These are phyloP conservation scores for Antrodiella citrinella DNA, from an alignment of 768 basidiomycete genomes.

Conservation along the genomic window DNA sequence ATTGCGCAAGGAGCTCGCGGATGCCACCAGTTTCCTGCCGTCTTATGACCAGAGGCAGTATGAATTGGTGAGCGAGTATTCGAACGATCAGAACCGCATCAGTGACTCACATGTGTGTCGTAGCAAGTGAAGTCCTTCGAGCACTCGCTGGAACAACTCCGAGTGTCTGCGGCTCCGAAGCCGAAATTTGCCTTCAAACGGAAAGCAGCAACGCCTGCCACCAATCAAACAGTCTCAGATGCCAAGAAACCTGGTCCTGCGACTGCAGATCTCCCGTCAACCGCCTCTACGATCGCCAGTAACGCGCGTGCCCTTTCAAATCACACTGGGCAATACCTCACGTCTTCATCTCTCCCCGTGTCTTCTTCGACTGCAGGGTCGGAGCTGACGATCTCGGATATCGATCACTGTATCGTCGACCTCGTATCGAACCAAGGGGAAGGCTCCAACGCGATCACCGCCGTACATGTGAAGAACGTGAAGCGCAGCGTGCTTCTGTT, in stretches of 20 bases:
- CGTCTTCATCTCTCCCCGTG: slow-evolving; percentile 30
- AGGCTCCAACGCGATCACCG: slow-evolving; percentile 31
- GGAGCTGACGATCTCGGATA: slow-evolving; percentile 58
- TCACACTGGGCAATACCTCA: slow-evolving; percentile 39
- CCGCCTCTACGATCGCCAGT: neutral
- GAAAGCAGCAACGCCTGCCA: slow-evolving; percentile 20
- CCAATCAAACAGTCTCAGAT: neutral
- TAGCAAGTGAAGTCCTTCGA: slow-evolving; percentile 68
- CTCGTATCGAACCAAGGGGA: slow-evolving; percentile 29
- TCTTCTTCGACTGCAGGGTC: slow-evolving; percentile 26
- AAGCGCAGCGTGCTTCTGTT: slow-evolving; percentile 56
- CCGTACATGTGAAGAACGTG: slow-evolving; percentile 59
- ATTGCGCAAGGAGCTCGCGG: slow-evolving; percentile 52
- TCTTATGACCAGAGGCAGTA: slow-evolving; percentile 69
- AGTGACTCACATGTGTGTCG: neutral
- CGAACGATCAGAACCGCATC: neutral
- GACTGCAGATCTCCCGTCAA: neutral
- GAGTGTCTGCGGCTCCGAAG: slow-evolving; percentile 37
- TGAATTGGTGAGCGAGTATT: slow-evolving; percentile 44
- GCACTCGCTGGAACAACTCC: slow-evolving; percentile 41
- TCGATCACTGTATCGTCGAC: slow-evolving; percentile 67
- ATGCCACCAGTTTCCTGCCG: slow-evolving; percentile 58
- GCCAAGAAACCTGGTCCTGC: slow-evolving; percentile 4
- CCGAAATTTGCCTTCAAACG: slow-evolving; percentile 67
- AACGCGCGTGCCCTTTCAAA: slow-evolving; percentile 27